Evolutionary conservation across 2,329 filamentous ascomycete species (phyloP).

Genomic region (Pestalotiopsis sp.): DNA sequence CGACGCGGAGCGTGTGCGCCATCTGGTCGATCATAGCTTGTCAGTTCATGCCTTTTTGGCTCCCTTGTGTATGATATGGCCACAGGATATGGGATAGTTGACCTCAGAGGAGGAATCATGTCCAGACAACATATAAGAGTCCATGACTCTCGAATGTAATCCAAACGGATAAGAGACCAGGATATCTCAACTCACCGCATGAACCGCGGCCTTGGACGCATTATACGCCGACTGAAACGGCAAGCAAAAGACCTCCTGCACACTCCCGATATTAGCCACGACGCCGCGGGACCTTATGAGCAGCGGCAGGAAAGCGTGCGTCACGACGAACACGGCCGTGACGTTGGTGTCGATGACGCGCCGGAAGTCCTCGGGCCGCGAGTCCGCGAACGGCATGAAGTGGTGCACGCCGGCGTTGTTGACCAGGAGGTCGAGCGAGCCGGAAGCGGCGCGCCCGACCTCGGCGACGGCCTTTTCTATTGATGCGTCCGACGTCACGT

Average conservation of each 20-base stretch:
- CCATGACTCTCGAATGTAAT: background rate
- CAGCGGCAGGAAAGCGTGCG: slow-evolving; percentile 9
- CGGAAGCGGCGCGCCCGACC: slow-evolving; percentile 18
- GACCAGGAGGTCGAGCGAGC: slow-evolving; percentile 26
- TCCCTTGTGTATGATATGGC: background rate
- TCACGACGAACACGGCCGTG: slow-evolving; percentile 17
- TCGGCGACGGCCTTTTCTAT: slow-evolving; percentile 21
- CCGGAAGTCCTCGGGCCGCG: slow-evolving; percentile 18
- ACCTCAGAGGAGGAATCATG: background rate
- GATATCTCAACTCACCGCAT: slow-evolving; percentile 7
- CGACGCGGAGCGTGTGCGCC: slow-evolving; percentile 18
- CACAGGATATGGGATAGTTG: background rate
- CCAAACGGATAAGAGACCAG: fast-evolving
- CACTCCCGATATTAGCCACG: slow-evolving; percentile 15
- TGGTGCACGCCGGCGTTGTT: slow-evolving; percentile 29
- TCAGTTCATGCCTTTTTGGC: background rate
- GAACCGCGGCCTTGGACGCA: slow-evolving; percentile 21
- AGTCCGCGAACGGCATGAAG: slow-evolving; percentile 26
- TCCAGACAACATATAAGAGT: background rate
- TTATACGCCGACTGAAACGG: slow-evolving; percentile 20
- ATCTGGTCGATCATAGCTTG: background rate
- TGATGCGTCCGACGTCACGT: slow-evolving; percentile 32
- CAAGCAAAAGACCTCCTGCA: slow-evolving; percentile 17
- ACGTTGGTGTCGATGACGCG: slow-evolving; percentile 24
- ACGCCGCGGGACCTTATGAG: slow-evolving; percentile 15